These are phyloP conservation scores for Aquilaria sinensis DNA, from an alignment of 345 rosid genomes.

Conservation along the genomic window DNA sequence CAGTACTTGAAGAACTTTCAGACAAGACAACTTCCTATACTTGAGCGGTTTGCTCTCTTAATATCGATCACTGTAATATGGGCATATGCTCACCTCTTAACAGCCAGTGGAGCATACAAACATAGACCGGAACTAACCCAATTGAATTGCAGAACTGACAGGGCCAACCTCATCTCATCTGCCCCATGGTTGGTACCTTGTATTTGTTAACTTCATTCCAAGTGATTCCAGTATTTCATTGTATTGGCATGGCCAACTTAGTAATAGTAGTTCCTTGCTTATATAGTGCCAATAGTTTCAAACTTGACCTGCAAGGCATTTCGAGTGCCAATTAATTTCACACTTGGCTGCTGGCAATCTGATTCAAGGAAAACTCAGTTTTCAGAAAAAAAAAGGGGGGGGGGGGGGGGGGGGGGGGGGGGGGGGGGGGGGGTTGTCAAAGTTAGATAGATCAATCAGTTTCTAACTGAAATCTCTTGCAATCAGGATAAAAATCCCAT, in stretches of 20 bases:
- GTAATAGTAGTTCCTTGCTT: too few relatives aligned
- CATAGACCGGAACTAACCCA: slow-evolving; percentile 78
- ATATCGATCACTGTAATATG: slow-evolving; percentile 74
- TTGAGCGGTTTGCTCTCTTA: slow-evolving; percentile 85
- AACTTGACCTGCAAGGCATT: too few relatives aligned
- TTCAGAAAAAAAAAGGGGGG: too few relatives aligned
- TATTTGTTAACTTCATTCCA: neutral
- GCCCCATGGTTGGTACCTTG: slow-evolving; percentile 77
- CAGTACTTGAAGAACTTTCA: slow-evolving; percentile 86
- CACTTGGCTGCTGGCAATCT: too few relatives aligned
- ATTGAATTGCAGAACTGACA: slow-evolving; percentile 84
- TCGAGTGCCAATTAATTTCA: too few relatives aligned
- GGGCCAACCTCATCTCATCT: slow-evolving; percentile 94
- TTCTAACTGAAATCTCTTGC: slow-evolving; percentile 11
- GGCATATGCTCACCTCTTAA: slow-evolving; percentile 96
- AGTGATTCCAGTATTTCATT: neutral
- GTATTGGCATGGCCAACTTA: neutral
- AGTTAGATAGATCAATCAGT: too few relatives aligned
- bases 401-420: too few relatives aligned
- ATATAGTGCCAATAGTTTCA: too few relatives aligned
- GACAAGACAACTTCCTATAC: slow-evolving; percentile 54
- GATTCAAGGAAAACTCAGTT: too few relatives aligned
- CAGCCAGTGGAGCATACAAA: slow-evolving; percentile 96
- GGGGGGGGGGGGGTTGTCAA: too few relatives aligned
- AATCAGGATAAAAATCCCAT: slow-evolving; percentile 88